Percentiles rank a stretch among this genome's conserved stretches.
phyloP scores from a whole-genome alignment of 129 eudicot species.

The Solidago caesia region DNA sequence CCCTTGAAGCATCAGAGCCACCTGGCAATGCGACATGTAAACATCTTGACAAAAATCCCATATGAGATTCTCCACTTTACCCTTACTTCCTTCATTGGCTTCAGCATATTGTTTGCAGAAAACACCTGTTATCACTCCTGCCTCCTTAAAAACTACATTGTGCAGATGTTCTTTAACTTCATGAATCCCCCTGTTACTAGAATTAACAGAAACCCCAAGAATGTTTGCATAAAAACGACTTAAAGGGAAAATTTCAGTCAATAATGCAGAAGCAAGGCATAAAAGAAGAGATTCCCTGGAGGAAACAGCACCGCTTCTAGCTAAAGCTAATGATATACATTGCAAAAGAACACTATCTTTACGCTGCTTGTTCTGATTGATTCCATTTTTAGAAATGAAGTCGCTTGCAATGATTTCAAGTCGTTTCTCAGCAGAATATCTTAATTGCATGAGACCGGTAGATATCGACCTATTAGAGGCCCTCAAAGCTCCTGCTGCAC shows the following conservation, averaged over 20 bases:
- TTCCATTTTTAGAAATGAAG: slow-evolving; percentile 39
- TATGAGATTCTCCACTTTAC: slow-evolving; percentile 58
- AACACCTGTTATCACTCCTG: slow-evolving; percentile 76
- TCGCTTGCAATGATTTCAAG: slow-evolving; percentile 51
- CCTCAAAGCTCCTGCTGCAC: slow-evolving; percentile 86
- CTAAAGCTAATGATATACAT: slow-evolving; percentile 70
- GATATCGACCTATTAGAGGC: slow-evolving; percentile 61
- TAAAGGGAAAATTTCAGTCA: slow-evolving; percentile 77
- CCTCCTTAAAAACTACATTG: slow-evolving; percentile 72
- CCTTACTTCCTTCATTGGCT: slow-evolving; percentile 54
- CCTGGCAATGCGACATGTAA: slow-evolving; percentile 69
- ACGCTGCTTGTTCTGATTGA: slow-evolving; percentile 20
- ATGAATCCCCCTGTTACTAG: slow-evolving; percentile 10
- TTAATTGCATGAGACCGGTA: slow-evolving; percentile 48
- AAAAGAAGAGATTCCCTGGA: slow-evolving; percentile 45
- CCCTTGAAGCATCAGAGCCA: slow-evolving; percentile 56
- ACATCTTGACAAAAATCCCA: slow-evolving; percentile 84
- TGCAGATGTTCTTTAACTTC: slow-evolving; percentile 61
- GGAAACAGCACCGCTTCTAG: slow-evolving; percentile 65
- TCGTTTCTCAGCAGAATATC: slow-evolving; percentile 55
- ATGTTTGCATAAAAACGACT: slow-evolving; percentile 42
- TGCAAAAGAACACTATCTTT: slow-evolving; percentile 44
- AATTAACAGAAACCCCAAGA: slow-evolving; percentile 36
- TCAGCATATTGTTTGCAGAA: slow-evolving; percentile 70
- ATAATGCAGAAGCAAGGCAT: slow-evolving; percentile 64